Conservation (phyloP, 129 eudicot genomes). For the Saussurea involucrata region DNA sequence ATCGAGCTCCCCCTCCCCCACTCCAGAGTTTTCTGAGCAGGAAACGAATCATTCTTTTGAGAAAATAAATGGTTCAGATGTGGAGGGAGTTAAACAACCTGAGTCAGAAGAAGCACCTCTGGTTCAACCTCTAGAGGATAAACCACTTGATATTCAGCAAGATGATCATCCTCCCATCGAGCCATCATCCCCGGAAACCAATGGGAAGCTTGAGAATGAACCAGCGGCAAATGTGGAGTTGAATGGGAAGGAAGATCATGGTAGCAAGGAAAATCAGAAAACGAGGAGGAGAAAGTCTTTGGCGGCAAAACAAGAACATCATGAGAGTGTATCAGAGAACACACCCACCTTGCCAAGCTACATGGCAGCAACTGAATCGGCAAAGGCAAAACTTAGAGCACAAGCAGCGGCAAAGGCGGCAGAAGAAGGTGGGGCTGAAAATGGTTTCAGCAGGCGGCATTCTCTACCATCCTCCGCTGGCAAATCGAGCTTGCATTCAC, state of each 20-base stretch:
- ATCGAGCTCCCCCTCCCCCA: constrained; percentile 32
- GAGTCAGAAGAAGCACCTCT: constrained; percentile 39
- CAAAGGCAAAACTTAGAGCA: constrained; percentile 89
- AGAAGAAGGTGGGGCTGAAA: constrained; percentile 66
- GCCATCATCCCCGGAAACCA: constrained; percentile 25
- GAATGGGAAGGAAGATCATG: constrained; percentile 45
- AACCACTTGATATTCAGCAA: constrained; percentile 40
- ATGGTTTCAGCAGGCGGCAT: constrained; percentile 64
- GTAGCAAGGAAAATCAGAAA: constrained; percentile 53
- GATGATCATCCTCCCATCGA: constrained; percentile 34
- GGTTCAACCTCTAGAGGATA: constrained; percentile 26
- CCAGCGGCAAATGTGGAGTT: constrained; percentile 35
- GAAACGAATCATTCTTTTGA: constrained; percentile 27
- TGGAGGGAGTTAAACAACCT: constrained; percentile 25
- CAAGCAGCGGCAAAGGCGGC: constrained; percentile 58
- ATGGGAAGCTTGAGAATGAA: constrained; percentile 31
- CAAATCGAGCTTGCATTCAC: constrained; percentile 58
- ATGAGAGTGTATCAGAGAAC: constrained; percentile 61
- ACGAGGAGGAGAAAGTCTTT: constrained; percentile 68
- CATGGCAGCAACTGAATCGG: constrained; percentile 94
- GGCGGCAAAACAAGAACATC: constrained; percentile 60
- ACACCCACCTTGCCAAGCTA: constrained; percentile 85
- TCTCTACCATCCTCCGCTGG: constrained; percentile 73
- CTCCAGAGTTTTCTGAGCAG: constrained; percentile 20
- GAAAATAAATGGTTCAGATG: constrained; percentile 28